phyloP scores from a whole-genome alignment of 495 filamentous ascomycete genomes.

The Lentithecium fluviatile region DNA sequence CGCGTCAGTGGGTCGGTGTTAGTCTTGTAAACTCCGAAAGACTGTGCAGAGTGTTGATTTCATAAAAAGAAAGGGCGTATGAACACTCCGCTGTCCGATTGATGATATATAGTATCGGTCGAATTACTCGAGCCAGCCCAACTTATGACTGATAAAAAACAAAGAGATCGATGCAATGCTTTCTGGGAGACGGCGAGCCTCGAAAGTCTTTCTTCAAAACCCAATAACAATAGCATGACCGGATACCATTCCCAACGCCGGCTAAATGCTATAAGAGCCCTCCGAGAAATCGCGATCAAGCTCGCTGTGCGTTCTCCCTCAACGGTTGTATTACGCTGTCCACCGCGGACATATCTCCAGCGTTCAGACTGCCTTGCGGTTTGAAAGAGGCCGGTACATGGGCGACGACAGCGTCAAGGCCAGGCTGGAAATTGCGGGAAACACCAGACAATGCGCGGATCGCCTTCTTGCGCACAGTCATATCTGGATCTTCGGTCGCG shows the following conservation, averaged over 20 bases:
- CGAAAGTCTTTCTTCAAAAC: no score
- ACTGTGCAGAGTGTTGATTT: no score
- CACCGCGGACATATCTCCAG: slow-evolving; percentile 79
- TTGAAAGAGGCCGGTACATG: slow-evolving; percentile 62
- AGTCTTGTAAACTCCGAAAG: no score
- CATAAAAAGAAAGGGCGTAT: no score
- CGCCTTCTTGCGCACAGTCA: slow-evolving; percentile 77
- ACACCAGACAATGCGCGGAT: slow-evolving; percentile 81
- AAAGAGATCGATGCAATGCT: no score
- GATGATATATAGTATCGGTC: no score
- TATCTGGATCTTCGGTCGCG: slow-evolving; percentile 58
- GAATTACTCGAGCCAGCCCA: no score
- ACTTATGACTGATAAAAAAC: no score
- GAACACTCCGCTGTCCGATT: no score
- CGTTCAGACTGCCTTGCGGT: slow-evolving; percentile 57
- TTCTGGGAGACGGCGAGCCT: no score
- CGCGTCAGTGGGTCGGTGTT: no score
- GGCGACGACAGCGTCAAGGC: slow-evolving; percentile 61
- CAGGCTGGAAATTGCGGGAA: slow-evolving; percentile 82
- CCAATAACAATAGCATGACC: no score
- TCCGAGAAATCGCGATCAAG: neutral
- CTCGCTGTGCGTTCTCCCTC: slow-evolving; percentile 50
- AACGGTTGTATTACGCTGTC: slow-evolving; percentile 70
- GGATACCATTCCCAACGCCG: neutral
- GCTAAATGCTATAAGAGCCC: neutral